A percentile compares a stretch with the other conserved stretches of the same genome.
Evolutionary conservation across 176 grass and related monocot genomes (phyloP).

Genomic region (Ensete ventricosum): DNA sequence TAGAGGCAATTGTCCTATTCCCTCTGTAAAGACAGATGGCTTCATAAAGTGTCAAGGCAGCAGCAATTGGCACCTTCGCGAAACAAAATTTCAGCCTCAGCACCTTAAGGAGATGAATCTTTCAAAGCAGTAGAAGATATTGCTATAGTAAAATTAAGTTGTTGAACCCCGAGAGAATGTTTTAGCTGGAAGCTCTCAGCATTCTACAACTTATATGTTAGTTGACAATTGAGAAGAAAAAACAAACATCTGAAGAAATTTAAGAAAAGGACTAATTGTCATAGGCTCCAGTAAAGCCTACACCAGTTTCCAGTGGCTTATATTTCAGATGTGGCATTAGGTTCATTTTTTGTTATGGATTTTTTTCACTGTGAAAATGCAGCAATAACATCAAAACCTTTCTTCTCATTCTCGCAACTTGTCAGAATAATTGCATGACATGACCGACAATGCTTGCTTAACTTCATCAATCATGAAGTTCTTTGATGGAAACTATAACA

Average conservation of each 20-base stretch:
- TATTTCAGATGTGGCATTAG: neutral
- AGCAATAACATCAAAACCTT: neutral
- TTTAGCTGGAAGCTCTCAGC: neutral
- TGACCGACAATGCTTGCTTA: neutral
- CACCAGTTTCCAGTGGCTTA: neutral
- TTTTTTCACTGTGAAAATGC: neutral
- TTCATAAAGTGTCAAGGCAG: constrained; percentile 14
- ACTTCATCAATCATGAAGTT: neutral
- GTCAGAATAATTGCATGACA: neutral
- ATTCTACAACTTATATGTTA: neutral
- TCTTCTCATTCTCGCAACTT: neutral
- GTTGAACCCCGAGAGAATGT: neutral
- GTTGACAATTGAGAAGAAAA: neutral
- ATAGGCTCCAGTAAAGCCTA: neutral
- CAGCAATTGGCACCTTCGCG: constrained; percentile 21
- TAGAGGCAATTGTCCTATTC: constrained; percentile 17
- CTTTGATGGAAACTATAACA: neutral
- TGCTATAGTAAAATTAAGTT: neutral
- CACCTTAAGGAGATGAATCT: neutral
- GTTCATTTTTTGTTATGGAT: neutral
- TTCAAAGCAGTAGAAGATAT: neutral
- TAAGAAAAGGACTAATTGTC: neutral
- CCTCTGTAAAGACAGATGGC: constrained; percentile 8
- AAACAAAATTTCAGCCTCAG: neutral
- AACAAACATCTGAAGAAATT: neutral